These are phyloP conservation scores for Cadophora sp. DNA, from an alignment of 2,329 filamentous ascomycete genomes.

Conservation along the genomic window DNA sequence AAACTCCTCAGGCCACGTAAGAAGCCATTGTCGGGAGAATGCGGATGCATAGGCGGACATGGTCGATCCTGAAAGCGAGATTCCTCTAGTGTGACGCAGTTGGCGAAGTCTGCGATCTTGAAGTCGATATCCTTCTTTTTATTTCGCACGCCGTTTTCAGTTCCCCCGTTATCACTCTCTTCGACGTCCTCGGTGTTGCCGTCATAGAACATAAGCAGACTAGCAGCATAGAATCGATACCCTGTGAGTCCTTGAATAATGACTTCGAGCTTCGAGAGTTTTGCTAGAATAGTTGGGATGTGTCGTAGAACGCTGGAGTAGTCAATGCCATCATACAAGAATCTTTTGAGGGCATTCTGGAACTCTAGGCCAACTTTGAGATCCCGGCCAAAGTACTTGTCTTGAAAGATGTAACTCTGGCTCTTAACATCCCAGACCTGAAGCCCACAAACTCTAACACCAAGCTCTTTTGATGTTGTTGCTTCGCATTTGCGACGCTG, in stretches of 20 bases:
- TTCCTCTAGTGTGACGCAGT: slow-evolving; percentile 91
- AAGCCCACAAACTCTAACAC: slow-evolving; percentile 92
- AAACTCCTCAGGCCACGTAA: slow-evolving; percentile 82
- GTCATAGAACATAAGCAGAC: slow-evolving; percentile 94
- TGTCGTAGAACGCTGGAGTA: slow-evolving; percentile 81
- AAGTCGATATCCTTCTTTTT: slow-evolving; percentile 73
- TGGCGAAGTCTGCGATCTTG: slow-evolving; percentile 98
- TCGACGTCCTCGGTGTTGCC: slow-evolving; percentile 69
- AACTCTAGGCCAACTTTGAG: slow-evolving; percentile 89
- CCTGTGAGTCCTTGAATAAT: slow-evolving; percentile 82
- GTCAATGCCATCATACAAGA: slow-evolving; percentile 89
- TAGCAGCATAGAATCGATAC: slow-evolving; percentile 95
- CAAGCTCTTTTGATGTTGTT: slow-evolving; percentile 90
- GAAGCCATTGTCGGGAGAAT: slow-evolving; percentile 87
- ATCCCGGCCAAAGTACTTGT: slow-evolving; percentile 95
- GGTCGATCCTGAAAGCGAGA: slow-evolving; percentile 59
- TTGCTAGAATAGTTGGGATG: slow-evolving; percentile 85
- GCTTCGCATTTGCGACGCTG: slow-evolving; percentile 91
- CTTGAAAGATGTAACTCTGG: slow-evolving; percentile 90
- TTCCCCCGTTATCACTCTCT: slow-evolving; percentile 50
- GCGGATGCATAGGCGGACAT: slow-evolving; percentile 83
- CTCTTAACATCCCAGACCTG: slow-evolving; percentile 92
- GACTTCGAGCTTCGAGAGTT: slow-evolving; percentile 80
- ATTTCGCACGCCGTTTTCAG: slow-evolving; percentile 47
- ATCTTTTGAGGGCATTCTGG: slow-evolving; percentile 84